phyloP scores from a whole-genome alignment of 805 yeast species.

The Metschnikowia koreensis region DNA sequence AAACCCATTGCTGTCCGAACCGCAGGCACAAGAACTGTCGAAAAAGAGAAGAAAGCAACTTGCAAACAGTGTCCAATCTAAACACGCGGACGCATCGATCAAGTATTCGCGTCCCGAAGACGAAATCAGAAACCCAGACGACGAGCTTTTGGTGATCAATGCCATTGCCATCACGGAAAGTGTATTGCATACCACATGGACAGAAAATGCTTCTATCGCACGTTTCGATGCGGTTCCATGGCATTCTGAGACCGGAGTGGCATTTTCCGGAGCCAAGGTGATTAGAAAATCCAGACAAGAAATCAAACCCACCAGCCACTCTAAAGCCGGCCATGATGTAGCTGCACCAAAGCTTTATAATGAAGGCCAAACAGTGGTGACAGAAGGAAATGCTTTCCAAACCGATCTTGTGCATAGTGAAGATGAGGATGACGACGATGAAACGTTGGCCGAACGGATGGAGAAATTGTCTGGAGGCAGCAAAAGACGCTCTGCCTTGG shows the following conservation, averaged over 20 bases:
- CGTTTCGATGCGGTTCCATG: conserved; percentile 56
- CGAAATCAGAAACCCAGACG: conserved; percentile 32
- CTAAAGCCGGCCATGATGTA: conserved; percentile 48
- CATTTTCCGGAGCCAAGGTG: conserved; percentile 23
- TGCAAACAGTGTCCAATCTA: conserved; percentile 44
- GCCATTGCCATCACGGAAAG: conserved; percentile 22
- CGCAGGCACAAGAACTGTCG: conserved; percentile 15
- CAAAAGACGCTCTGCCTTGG: conserved; percentile 23
- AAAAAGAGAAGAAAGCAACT: conserved; percentile 47
- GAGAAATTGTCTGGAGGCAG: conserved; percentile 33
- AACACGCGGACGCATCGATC: conserved; percentile 47
- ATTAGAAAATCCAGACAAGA: conserved; percentile 41
- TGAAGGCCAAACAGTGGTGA: conserved; percentile 59
- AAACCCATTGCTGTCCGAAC: conserved; percentile 46
- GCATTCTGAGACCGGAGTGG: conserved; percentile 33
- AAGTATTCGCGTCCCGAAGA: conserved; percentile 47
- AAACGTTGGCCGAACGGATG: conserved; percentile 54
- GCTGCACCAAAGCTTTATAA: conserved; percentile 55
- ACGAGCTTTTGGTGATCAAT: conserved; percentile 28
- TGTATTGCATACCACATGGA: conserved; percentile 45
- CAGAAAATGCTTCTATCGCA: conserved; percentile 58
- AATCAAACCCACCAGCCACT: conserved; percentile 39
- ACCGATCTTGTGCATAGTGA: conserved; percentile 51
- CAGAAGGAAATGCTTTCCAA: conserved; percentile 59
- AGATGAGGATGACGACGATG: conserved; percentile 44